Percentiles rank a stretch among this genome's conserved stretches.
phyloP scores from a whole-genome alignment of 1,139 yeast genomes.

The Saccharomycopsis crataegensis region DNA sequence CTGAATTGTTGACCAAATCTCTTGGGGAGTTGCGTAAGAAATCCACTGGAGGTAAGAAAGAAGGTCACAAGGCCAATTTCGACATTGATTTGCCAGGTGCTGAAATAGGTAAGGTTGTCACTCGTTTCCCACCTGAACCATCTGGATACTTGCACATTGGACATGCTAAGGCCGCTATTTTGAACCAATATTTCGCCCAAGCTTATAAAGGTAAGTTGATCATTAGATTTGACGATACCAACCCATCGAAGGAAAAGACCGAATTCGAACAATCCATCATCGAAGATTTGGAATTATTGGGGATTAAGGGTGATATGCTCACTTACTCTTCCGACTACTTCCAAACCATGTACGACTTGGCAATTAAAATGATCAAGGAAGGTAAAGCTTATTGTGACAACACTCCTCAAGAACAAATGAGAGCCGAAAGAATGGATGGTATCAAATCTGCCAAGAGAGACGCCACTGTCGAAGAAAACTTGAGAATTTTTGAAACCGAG shows the following conservation, averaged over 20 bases:
- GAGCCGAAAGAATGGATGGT: slow-evolving; percentile 98
- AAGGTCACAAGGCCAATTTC: slow-evolving; percentile 80
- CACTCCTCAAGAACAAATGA: slow-evolving; percentile 87
- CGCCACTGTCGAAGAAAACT: slow-evolving; percentile 83
- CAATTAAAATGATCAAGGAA: slow-evolving; percentile 78
- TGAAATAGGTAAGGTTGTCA: slow-evolving; percentile 85
- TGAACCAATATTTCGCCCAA: slow-evolving; percentile 92
- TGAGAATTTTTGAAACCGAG: slow-evolving; percentile 74
- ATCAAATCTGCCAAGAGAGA: slow-evolving; percentile 86
- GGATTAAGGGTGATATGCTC: slow-evolving; percentile 81
- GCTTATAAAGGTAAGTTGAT: slow-evolving; percentile 90
- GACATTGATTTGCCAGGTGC: slow-evolving; percentile 92
- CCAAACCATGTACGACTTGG: slow-evolving; percentile 79
- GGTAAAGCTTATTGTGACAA: slow-evolving; percentile 97
- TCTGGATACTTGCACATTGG: slow-evolving; percentile 64
- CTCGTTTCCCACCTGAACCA: slow-evolving; percentile 91
- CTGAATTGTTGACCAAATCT: slow-evolving; percentile 60
- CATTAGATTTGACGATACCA: slow-evolving; percentile 94
- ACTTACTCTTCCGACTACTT: slow-evolving; percentile 93
- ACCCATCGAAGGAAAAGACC: slow-evolving; percentile 88
- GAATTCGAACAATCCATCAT: slow-evolving; percentile 90
- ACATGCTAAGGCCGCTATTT: slow-evolving; percentile 94
- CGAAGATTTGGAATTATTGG: slow-evolving; percentile 81
- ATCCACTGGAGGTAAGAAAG: slow-evolving; percentile 60
- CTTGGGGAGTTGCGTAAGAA: slow-evolving; percentile 68